These are phyloP conservation scores for Diplodia sapinea DNA, from an alignment of 2,329 filamentous ascomycete genomes.

Conservation along the genomic window DNA sequence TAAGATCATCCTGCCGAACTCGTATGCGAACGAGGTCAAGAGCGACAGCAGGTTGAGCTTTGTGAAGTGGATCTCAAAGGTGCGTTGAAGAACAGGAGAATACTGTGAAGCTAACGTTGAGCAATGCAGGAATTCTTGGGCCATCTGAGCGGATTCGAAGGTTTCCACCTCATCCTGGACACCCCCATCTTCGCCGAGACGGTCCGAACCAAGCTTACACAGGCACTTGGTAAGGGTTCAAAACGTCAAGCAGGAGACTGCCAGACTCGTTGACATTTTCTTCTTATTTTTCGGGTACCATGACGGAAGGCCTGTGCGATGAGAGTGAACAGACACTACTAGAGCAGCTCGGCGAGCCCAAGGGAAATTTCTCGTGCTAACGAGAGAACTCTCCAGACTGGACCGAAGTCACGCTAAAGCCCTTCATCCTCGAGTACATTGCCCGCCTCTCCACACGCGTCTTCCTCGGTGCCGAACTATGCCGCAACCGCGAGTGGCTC, in stretches of 20 bases:
- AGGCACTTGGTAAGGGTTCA: constrained; percentile 15
- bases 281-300: not conserved
- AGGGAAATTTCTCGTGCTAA: not conserved
- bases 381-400: constrained; percentile 26
- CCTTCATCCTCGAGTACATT: constrained; percentile 43
- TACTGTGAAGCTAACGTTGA: not conserved
- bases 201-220: constrained; percentile 6
- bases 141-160: not conserved
- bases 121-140: not conserved
- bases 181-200: not conserved
- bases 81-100: not conserved
- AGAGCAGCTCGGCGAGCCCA: not conserved
- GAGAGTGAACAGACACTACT: not conserved
- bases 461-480: constrained; percentile 48
- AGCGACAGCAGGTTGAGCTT: constrained; percentile 10
- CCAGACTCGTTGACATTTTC: no score
- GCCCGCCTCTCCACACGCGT: constrained; percentile 50
- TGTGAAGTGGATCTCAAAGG: not conserved
- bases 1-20: constrained; percentile 13
- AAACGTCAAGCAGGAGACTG: not conserved
- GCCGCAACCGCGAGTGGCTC: constrained; percentile 50
- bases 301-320: not conserved
- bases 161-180: not conserved
- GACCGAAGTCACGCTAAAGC: constrained; percentile 34
- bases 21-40: constrained; percentile 4